phyloP scores from a whole-genome alignment of 192 early-diverging fungal genomes.

The Gamsiella multidivaricata region DNA sequence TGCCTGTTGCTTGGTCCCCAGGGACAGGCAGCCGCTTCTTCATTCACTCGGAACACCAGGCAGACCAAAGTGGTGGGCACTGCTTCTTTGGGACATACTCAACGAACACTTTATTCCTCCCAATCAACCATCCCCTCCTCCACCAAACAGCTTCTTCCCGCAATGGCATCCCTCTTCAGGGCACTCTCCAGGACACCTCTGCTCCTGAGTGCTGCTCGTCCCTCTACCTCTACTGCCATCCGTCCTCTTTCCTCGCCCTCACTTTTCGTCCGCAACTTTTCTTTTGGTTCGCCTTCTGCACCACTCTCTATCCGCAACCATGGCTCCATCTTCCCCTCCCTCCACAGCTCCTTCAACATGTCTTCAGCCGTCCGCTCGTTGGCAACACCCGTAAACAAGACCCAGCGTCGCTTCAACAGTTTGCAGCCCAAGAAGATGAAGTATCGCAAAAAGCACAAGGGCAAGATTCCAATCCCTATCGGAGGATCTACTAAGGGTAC shows the following conservation, averaged over 20 bases:
- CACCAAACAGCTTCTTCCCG: background rate
- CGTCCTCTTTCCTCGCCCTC: constrained; percentile 11
- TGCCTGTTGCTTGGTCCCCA: too few species aligned
- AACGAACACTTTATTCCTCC: too few species aligned
- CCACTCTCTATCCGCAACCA: constrained; percentile 22
- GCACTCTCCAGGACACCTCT: constrained; percentile 44
- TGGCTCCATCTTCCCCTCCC: constrained; percentile 18
- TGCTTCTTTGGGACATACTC: too few species aligned
- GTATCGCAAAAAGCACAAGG: constrained; percentile 89
- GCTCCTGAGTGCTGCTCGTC: constrained; percentile 25
- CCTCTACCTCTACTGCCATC: background rate
- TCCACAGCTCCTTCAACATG: constrained; percentile 2
- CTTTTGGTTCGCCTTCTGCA: constrained; percentile 29
- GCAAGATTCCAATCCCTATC: constrained; percentile 82
- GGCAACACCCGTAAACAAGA: constrained; percentile 42
- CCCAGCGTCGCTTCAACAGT: constrained; percentile 65
- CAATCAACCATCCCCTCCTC: background rate
- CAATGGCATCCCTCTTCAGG: constrained; percentile 52
- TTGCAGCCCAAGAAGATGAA: constrained; percentile 81
- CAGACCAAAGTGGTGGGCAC: too few species aligned
- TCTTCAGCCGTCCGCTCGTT: constrained; percentile 36
- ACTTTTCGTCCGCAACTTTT: constrained; percentile 47
- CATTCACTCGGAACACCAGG: background rate
- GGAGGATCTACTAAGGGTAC: constrained; percentile 91
- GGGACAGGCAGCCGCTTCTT: too few species aligned